A percentile compares a stretch with the other conserved stretches of the same genome.
These are phyloP conservation scores for Mucor sp. DNA, from an alignment of 371 early-diverging fungal genomes.

Conservation along the genomic window DNA sequence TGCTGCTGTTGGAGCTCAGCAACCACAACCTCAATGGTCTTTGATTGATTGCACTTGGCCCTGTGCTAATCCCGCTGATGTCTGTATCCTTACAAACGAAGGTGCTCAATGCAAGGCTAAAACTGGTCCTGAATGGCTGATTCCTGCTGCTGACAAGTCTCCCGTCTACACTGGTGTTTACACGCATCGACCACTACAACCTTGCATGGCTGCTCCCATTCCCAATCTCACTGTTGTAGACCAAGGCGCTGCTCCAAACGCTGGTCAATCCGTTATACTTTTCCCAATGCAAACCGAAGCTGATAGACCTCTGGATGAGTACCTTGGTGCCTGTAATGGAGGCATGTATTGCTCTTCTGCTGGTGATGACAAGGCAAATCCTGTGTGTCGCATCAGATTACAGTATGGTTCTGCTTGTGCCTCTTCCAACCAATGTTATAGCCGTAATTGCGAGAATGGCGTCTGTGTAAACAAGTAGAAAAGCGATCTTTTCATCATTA, in stretches of 20 bases:
- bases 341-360: slow-evolving; percentile 11
- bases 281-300: background rate
- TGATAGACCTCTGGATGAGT: background rate
- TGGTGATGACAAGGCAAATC: slow-evolving; percentile 1
- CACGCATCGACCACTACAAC: background rate
- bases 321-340: slow-evolving; percentile 1
- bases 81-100: background rate
- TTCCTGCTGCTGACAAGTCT: background rate
- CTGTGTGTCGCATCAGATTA: background rate
- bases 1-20: background rate
- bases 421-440: slow-evolving; percentile 7
- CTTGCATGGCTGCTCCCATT: slow-evolving; percentile 3
- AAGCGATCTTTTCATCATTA: background rate
- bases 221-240: background rate
- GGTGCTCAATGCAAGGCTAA: slow-evolving; percentile 3
- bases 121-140: background rate
- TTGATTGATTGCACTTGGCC: slow-evolving; percentile 10
- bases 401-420: background rate
- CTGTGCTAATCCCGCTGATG: background rate
- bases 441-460: background rate
- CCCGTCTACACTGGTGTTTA: slow-evolving; percentile 1
- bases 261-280: background rate
- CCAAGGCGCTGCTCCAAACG: background rate
- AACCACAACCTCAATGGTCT: background rate
- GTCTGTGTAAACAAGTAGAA: background rate